Evolutionary conservation across 805 yeast species (phyloP).

Genomic region (Metschnikowia aberdeeniae): DNA sequence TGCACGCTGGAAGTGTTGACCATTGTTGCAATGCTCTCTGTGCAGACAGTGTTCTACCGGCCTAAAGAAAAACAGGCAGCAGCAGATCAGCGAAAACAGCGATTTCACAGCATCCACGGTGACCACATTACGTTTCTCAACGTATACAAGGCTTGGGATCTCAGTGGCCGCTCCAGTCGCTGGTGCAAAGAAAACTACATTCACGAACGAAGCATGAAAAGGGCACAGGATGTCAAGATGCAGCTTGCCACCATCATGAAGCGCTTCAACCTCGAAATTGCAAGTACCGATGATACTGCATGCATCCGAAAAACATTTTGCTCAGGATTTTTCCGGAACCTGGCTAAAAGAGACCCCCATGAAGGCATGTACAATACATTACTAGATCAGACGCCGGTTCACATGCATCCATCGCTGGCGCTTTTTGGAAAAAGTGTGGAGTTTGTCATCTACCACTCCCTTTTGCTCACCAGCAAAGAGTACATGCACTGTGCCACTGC

Average conservation of each 20-base stretch:
- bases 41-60: constrained; percentile 73
- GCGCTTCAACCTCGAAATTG: constrained; percentile 40
- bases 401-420: constrained; percentile 83
- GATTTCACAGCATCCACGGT: constrained; percentile 71
- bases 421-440: constrained; percentile 62
- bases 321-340: constrained; percentile 64
- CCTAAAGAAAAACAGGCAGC: constrained; percentile 72
- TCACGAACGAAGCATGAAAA: constrained; percentile 69
- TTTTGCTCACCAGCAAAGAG: constrained; percentile 79
- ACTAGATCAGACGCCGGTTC: constrained; percentile 67
- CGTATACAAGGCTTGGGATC: constrained; percentile 73
- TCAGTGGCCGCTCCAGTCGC: constrained; percentile 46
- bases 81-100: constrained; percentile 73
- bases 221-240: constrained; percentile 75
- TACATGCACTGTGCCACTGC: constrained; percentile 86
- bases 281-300: constrained; percentile 55
- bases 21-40: constrained; percentile 88
- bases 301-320: constrained; percentile 57
- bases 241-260: constrained; percentile 62
- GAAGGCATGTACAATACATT: constrained; percentile 56
- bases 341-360: constrained; percentile 57
- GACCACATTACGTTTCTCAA: constrained; percentile 83
- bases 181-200: constrained; percentile 84
- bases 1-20: constrained; percentile 80
- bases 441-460: constrained; percentile 76